These are phyloP conservation scores for Pseudevernia furfuracea DNA, from an alignment of 495 filamentous ascomycete species.

Conservation along the genomic window DNA sequence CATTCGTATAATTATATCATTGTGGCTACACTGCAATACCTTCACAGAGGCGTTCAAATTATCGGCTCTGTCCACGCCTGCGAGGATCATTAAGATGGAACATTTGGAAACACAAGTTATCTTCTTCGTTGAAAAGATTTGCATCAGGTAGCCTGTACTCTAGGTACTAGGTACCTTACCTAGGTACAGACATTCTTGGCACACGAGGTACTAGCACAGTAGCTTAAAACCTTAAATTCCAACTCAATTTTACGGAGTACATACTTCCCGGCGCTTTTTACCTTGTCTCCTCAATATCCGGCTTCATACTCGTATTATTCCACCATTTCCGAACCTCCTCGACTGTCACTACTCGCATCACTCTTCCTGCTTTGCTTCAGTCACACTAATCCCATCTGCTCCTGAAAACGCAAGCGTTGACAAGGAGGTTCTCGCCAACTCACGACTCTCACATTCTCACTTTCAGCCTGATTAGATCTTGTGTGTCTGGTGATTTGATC, in stretches of 20 bases:
- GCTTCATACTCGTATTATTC: background rate
- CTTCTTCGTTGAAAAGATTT: too few relatives aligned
- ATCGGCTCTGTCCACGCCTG: too few relatives aligned
- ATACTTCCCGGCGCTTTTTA: background rate
- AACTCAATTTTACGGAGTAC: too few relatives aligned
- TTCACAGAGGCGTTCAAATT: background rate
- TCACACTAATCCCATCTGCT: background rate
- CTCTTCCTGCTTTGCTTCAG: background rate
- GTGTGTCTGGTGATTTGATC: background rate
- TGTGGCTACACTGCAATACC: background rate
- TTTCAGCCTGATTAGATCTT: background rate
- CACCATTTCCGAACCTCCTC: background rate
- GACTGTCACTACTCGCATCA: background rate
- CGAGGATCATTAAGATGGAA: too few relatives aligned
- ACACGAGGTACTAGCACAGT: background rate
- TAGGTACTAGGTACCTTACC: too few relatives aligned
- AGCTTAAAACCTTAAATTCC: background rate
- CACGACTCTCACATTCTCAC: background rate
- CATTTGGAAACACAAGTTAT: too few relatives aligned
- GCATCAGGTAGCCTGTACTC: too few relatives aligned
- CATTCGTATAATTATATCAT: background rate
- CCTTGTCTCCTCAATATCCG: background rate
- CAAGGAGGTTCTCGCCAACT: background rate
- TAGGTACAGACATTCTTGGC: too few relatives aligned
- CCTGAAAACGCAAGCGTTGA: background rate